These are phyloP conservation scores for Ramularia collo-cygni DNA, from an alignment of 2,329 filamentous ascomycete genomes.

Conservation along the genomic window DNA sequence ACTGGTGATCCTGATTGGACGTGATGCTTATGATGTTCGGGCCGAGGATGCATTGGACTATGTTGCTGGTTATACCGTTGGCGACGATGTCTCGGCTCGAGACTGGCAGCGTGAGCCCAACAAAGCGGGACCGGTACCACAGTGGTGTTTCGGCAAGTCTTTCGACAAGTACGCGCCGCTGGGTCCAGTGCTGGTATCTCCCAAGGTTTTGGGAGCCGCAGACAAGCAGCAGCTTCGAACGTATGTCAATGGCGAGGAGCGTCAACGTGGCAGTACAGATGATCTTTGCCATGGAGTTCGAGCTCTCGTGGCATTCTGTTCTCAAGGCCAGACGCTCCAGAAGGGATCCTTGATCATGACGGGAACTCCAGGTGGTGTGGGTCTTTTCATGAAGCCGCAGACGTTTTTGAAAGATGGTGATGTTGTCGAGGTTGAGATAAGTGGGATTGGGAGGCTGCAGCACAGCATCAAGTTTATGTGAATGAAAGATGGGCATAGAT, in stretches of 20 bases:
- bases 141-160: conserved; percentile 21
- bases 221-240: conserved; percentile 37
- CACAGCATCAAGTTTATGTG: too few species aligned
- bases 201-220: conserved; percentile 38
- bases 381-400: conserved; percentile 27
- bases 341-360: conserved; percentile 44
- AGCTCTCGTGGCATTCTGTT: conserved; percentile 20
- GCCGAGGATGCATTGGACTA: conserved; percentile 59
- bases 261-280: conserved; percentile 43
- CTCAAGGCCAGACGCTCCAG: conserved; percentile 38
- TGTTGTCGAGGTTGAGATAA: conserved; percentile 12
- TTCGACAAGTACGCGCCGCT: conserved; percentile 52
- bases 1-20: conserved; percentile 65
- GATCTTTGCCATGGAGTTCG: conserved; percentile 43
- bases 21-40: conserved; percentile 56
- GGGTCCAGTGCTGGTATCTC: conserved; percentile 45
- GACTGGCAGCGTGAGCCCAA: conserved; percentile 45
- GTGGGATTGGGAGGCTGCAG: neutral
- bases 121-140: too few species aligned
- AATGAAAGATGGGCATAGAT: too few species aligned
- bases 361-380: conserved; percentile 35
- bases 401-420: conserved; percentile 19
- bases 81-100: conserved; percentile 71
- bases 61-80: conserved; percentile 66
- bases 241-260: conserved; percentile 41